A percentile compares a stretch with the other conserved stretches of the same genome.
Conservation (phyloP, 2,329 filamentous ascomycete genomes). For the Cladophialophora exuberans region DNA sequence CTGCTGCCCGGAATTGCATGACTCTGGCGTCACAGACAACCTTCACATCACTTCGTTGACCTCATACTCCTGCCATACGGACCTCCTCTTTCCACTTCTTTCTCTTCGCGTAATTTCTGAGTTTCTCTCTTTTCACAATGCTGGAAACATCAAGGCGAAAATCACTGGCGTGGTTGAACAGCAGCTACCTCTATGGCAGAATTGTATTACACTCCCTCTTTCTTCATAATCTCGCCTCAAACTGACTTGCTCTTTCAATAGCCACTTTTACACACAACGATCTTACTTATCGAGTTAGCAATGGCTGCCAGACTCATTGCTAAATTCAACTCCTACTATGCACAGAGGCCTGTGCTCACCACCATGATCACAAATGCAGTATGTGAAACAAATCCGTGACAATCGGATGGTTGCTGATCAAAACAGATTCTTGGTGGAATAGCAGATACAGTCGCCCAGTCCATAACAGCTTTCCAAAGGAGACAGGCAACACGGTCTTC, state of each 20-base stretch:
- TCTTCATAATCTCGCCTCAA: neutral
- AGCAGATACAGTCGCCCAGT: slow-evolving; percentile 93
- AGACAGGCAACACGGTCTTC: slow-evolving; percentile 62
- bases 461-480: slow-evolving; percentile 73
- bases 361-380: slow-evolving; percentile 99
- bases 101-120: slow-evolving; percentile 26
- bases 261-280: slow-evolving; percentile 83
- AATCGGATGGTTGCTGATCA: slow-evolving; percentile 9
- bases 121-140: slow-evolving; percentile 38
- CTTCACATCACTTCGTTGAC: slow-evolving; percentile 18
- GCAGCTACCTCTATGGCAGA: slow-evolving; percentile 47
- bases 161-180: slow-evolving; percentile 49
- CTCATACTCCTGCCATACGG: slow-evolving; percentile 11
- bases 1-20: slow-evolving; percentile 9
- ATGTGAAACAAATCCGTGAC: slow-evolving; percentile 41
- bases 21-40: slow-evolving; percentile 23
- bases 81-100: slow-evolving; percentile 23
- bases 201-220: slow-evolving; percentile 29
- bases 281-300: slow-evolving; percentile 87
- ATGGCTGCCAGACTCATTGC: slow-evolving; percentile 79
- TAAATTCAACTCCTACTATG: slow-evolving; percentile 94
- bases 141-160: slow-evolving; percentile 45
- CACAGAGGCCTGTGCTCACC: slow-evolving; percentile 87
- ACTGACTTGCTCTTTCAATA: slow-evolving; percentile 43
- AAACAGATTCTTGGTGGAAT: slow-evolving; percentile 51